Base-by-base conservation (phyloP, 208 protist genomes). In the Naegleria gruberi region DNA sequence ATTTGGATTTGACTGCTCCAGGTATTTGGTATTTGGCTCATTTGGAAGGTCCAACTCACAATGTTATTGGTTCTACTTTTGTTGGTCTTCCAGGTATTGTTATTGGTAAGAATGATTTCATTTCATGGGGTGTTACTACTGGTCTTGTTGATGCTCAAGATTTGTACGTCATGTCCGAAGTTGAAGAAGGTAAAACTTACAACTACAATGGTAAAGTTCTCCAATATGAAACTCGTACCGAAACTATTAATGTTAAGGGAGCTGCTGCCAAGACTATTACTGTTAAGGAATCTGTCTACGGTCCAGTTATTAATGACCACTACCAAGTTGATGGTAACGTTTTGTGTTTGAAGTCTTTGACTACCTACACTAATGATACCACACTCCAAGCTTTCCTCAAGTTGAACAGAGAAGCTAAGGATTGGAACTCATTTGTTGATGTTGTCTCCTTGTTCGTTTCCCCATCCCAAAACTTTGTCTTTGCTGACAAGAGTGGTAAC, bases 41-140 rank as follows among this genome's bases (percentile, higher is more conserved):
- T 77, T 81, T 90, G 15, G 7, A 81, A 34, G 15, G 23, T 83
- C 34, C n/a, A 46, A 42, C 55, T 26, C 15, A 55, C 12, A 57
- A 46, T 17, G 57, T 42, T 4, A 86, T 81, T 46, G 89, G 89
- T 83, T 30, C 65, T 37, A 26, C 47, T 17, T 87, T 90, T n/a
- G 41, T 41, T 74, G 65, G 65, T 81, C 5, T 10, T 81, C 89
- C 89, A 10, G 89, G 89, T 44, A n/a, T 90, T 46, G 42, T 90
- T 23, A 45, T 90, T 46, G 89, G 89, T n/a, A 57, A 37, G 41
- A 90, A 90, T 34, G 26, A 83, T 15, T 19, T 82, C 37, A 90
- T 90, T 90, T 46, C 57, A 37, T 90, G 51, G 65, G 65, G 57
- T 46, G 26, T 90, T 6, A 90, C 89, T 12, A 90, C 42, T 51